Conservation (phyloP, 331 rosid species). For the Saraca asoca region DNA sequence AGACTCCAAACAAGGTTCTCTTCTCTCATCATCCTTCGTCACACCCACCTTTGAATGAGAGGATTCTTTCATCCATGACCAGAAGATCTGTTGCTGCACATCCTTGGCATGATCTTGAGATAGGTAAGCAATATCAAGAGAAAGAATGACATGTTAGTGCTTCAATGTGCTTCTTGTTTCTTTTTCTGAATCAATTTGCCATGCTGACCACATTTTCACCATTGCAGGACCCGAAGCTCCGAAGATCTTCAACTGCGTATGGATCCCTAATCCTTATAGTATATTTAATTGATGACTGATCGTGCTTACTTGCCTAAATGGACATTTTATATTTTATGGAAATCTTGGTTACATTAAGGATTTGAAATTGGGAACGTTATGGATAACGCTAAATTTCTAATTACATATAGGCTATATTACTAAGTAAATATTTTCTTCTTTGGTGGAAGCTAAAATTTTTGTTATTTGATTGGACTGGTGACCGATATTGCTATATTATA, state of each 20-base stretch:
- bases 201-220: not conserved
- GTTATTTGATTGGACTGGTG: not conserved
- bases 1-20: conserved; percentile 49
- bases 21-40: conserved; percentile 34
- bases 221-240: conserved; percentile 83
- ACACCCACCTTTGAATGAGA: conserved; percentile 85
- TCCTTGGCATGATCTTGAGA: conserved; percentile 99
- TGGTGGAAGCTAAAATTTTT: too few relatives aligned
- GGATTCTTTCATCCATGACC: conserved; percentile 92
- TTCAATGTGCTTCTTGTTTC: not conserved
- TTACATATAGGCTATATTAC: too few relatives aligned
- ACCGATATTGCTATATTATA: not conserved
- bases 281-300: not conserved
- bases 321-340: not conserved
- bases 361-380: conserved; percentile 4
- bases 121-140: conserved; percentile 52
- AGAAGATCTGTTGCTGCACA: conserved; percentile 96
- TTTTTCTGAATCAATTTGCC: not conserved
- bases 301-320: not conserved
- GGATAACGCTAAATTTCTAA: not conserved
- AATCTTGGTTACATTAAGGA: not conserved
- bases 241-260: conserved; percentile 77
- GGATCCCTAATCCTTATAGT: conserved; percentile 29
- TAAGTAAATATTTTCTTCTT: too few relatives aligned
- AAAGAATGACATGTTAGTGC: not conserved